phyloP scores from a whole-genome alignment of 192 early-diverging fungal genomes.

The Geranomyces michiganensis region DNA sequence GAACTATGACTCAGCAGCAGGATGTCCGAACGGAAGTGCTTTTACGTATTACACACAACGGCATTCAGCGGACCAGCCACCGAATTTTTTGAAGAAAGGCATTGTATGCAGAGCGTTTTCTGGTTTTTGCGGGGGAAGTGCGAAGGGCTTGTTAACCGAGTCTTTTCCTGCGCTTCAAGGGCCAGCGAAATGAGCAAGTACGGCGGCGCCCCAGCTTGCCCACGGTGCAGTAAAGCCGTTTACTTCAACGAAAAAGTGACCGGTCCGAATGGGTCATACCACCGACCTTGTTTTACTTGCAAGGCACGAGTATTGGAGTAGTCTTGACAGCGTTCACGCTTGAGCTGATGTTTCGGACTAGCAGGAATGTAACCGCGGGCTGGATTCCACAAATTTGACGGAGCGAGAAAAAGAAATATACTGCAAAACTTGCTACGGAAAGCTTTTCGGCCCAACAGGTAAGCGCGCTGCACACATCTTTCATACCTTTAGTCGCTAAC shows the following conservation, averaged over 20 bases:
- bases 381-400: conserved; percentile 52
- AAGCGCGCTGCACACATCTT: too few species aligned
- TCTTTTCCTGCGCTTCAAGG: background rate
- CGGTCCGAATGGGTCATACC: conserved; percentile 45
- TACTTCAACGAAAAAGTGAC: conserved; percentile 36
- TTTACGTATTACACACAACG: too few species aligned
- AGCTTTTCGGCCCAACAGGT: conserved; percentile 57
- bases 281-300: conserved; percentile 40
- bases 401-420: conserved; percentile 51
- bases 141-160: background rate
- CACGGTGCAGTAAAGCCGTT: conserved; percentile 46
- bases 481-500: background rate
- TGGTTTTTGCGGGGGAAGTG: too few species aligned
- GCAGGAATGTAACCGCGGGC: conserved; percentile 49
- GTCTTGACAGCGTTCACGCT: background rate
- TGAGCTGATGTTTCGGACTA: background rate
- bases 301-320: conserved; percentile 10
- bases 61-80: too few species aligned
- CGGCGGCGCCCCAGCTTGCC: conserved; percentile 43
- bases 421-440: conserved; percentile 56
- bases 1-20: too few species aligned
- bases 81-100: too few species aligned
- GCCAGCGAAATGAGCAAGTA: conserved; percentile 13
- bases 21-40: too few species aligned
- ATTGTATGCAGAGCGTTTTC: too few species aligned